Conservation (phyloP, 495 filamentous ascomycete genomes). For the Aspergillus incahuasiensis region DNA sequence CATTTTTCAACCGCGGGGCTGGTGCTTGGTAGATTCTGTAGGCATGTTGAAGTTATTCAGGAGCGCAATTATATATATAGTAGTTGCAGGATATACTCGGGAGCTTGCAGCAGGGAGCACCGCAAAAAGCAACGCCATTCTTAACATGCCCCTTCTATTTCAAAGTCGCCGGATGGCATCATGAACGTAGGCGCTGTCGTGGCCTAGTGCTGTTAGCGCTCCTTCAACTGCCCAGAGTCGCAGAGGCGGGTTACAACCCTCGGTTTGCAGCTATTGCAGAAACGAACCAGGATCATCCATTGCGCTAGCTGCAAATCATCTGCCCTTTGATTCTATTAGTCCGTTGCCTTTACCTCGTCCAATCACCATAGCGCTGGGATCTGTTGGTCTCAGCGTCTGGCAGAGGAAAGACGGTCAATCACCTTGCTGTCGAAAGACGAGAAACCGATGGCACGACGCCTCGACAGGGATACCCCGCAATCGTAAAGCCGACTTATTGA, state of each 20-base stretch:
- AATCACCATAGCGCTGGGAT: slow-evolving; percentile 10
- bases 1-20: not conserved
- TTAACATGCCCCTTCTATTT: not conserved
- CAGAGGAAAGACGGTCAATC: slow-evolving; percentile 4
- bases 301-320: slow-evolving; percentile 15
- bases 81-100: not conserved
- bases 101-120: not conserved
- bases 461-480: slow-evolving; percentile 10
- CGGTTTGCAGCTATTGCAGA: not conserved
- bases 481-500: not conserved
- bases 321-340: slow-evolving; percentile 6
- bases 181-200: not conserved
- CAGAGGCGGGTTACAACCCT: slow-evolving; percentile 1
- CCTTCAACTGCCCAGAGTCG: slow-evolving; percentile 7
- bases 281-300: slow-evolving; percentile 2
- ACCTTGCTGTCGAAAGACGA: not conserved
- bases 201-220: slow-evolving; percentile 3
- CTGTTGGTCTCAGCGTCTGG: not conserved
- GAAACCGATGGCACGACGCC: not conserved
- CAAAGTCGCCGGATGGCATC: slow-evolving; percentile 7
- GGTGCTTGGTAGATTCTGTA: not conserved
- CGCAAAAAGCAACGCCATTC: slow-evolving; percentile 2
- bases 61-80: not conserved
- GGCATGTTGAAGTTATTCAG: not conserved
- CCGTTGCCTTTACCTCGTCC: slow-evolving; percentile 5